Conservation (phyloP, 441 rosid genomes). For the Adansonia madagascariensis region DNA sequence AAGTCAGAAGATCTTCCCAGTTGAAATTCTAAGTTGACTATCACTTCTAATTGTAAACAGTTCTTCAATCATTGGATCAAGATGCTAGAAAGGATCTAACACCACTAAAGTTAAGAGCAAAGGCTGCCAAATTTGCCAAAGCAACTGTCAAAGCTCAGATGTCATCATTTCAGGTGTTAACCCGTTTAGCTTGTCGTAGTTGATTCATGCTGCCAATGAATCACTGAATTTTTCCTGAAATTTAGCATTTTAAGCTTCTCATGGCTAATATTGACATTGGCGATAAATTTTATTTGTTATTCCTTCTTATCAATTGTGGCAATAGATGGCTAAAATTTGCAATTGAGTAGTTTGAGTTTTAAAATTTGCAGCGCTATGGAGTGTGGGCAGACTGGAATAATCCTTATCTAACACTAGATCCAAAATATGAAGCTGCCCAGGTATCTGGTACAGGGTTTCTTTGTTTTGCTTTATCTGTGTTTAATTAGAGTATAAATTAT, state of each 20-base stretch:
- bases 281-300: slow-evolving; percentile 7
- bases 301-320: not conserved
- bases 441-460: slow-evolving; percentile 50
- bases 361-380: slow-evolving; percentile 83
- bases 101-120: slow-evolving; percentile 81
- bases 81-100: slow-evolving; percentile 86
- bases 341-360: not conserved
- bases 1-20: not conserved
- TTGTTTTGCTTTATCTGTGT: slow-evolving; percentile 23
- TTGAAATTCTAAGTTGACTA: slow-evolving; percentile 38
- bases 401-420: slow-evolving; percentile 92
- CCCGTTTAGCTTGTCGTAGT: slow-evolving; percentile 14
- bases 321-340: slow-evolving; percentile 3
- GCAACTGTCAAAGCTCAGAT: slow-evolving; percentile 94
- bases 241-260: slow-evolving; percentile 24
- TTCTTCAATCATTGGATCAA: slow-evolving; percentile 88
- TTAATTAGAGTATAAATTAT: slow-evolving; percentile 15
- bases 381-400: slow-evolving; percentile 96
- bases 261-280: slow-evolving; percentile 16
- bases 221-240: slow-evolving; percentile 15
- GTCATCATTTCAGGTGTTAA: slow-evolving; percentile 87
- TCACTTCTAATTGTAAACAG: slow-evolving; percentile 56
- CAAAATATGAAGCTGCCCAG: slow-evolving; percentile 97
- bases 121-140: slow-evolving; percentile 92
- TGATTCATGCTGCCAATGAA: slow-evolving; percentile 18